phyloP scores from a whole-genome alignment of 495 filamentous ascomycete species.

The Filosporella fistucella region DNA sequence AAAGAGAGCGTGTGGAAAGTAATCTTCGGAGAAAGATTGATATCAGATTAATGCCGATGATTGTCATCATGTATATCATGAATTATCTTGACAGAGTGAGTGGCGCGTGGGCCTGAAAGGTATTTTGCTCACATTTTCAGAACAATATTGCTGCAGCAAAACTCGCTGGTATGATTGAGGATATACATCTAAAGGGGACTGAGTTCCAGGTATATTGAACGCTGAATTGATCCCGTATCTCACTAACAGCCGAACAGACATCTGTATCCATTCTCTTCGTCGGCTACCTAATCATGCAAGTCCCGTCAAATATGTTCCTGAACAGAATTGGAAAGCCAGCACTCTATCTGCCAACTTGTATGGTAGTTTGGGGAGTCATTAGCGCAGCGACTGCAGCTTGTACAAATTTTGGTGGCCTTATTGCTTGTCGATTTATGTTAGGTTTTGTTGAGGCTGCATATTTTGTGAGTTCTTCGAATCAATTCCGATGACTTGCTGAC shows the following conservation, averaged over 20 bases:
- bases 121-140: too few relatives aligned
- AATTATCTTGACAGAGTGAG: slow-evolving; percentile 81
- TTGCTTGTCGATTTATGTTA: slow-evolving; percentile 66
- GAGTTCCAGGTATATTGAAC: slow-evolving; percentile 41
- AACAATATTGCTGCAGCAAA: slow-evolving; percentile 51
- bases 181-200: slow-evolving; percentile 36
- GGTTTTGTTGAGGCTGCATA: slow-evolving; percentile 55
- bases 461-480: slow-evolving; percentile 38
- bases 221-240: not conserved
- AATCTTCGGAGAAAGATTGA: slow-evolving; percentile 62
- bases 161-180: slow-evolving; percentile 42
- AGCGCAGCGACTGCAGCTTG: slow-evolving; percentile 57
- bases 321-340: slow-evolving; percentile 56
- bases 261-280: slow-evolving; percentile 39
- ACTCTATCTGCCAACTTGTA: slow-evolving; percentile 59
- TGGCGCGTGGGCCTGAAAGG: too few relatives aligned
- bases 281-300: slow-evolving; percentile 25
- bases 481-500: slow-evolving; percentile 36
- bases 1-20: slow-evolving; percentile 42
- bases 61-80: slow-evolving; percentile 72
- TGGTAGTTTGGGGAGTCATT: slow-evolving; percentile 72
- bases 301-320: slow-evolving; percentile 58
- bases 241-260: slow-evolving; percentile 13
- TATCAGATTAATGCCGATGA: slow-evolving; percentile 54
- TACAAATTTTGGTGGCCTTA: slow-evolving; percentile 53